Evolutionary conservation across 331 rosid genomes (phyloP), one percentile per base, ranked within the genome.

Genomic region (Telfairia occidentalis): DNA sequence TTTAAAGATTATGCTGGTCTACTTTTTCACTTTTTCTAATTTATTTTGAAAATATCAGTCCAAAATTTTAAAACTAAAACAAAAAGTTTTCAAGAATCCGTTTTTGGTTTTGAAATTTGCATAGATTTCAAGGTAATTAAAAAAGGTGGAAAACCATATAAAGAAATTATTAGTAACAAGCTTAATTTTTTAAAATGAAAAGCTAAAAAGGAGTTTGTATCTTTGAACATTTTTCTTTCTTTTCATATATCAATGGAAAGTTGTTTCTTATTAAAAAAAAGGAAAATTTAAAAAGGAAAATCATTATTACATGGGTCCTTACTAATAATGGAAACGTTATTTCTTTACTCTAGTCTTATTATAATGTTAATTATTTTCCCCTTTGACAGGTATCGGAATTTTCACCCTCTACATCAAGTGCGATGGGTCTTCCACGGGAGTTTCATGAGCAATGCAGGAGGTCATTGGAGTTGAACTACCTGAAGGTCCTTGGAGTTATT

Each of bases 381-480:
- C 72, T 76, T 81, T 65, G 35, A 59, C 40, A 94, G 98, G 92
- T 94, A 16, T 91, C 96, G 1, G 98, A 94, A 83, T 94, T 94
- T 94, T 89, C 92, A 79, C 98, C 97, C 19, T 87, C 92, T 80
- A 94, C 98, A 55, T 89, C 98, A 76, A 94, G 96, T 87, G 88
- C 84, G 15, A 88, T 94, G 93, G 92, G 96, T 74, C 97, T 94
- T 89, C 97, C 98, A 2, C 86, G 91, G 85, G 98, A 94, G 85
- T 91, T 91, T 85, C 98, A 94, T 87, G 97, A 91, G 84, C 92
- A 87, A 76, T 94, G 98, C 81, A 84, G 90, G 83, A 91, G 81
- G 81, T 88, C 96, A 57, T 84, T 94, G 72, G 97, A 89, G 87
- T 79, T 50, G 78, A 88, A 88, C 69, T 85, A 88, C 79, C 74